Conservation (phyloP, 441 rosid genomes). For the Capsella rubella region DNA sequence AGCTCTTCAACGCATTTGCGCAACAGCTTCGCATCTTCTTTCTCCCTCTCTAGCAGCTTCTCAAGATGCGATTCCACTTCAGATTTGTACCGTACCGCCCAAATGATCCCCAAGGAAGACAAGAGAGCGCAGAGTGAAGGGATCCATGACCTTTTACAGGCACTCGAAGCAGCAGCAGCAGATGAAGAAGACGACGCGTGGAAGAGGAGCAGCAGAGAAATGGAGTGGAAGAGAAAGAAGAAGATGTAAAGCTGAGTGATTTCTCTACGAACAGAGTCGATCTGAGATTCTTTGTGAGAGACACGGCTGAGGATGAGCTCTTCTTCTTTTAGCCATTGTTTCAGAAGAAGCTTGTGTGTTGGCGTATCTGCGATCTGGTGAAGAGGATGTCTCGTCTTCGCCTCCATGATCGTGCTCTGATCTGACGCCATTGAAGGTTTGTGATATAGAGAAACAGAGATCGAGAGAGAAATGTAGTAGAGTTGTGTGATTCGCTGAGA, state of each 20-base stretch:
- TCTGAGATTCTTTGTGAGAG: conserved; percentile 79
- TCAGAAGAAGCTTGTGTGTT: conserved; percentile 89
- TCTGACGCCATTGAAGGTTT: conserved; percentile 33
- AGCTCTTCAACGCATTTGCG: conserved; percentile 85
- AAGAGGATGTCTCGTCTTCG: conserved; percentile 71
- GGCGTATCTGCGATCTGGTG: conserved; percentile 91
- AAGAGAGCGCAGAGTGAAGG: conserved; percentile 75
- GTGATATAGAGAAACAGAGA: conserved; percentile 13
- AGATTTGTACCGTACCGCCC: conserved; percentile 87
- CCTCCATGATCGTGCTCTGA: conserved; percentile 58
- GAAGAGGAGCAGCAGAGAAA: conserved; percentile 77
- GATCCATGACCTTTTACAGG: conserved; percentile 75
- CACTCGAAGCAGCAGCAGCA: background rate
- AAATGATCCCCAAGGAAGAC: conserved; percentile 73
- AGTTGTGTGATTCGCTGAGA: conserved; percentile 8
- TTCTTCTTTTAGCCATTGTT: conserved; percentile 95
- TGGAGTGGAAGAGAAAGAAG: conserved; percentile 93
- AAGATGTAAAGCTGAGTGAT: conserved; percentile 75
- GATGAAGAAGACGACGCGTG: conserved; percentile 59
- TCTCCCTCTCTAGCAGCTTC: conserved; percentile 85
- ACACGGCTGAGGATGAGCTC: conserved; percentile 78
- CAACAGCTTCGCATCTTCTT: conserved; percentile 84
- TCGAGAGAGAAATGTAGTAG: conserved; percentile 11
- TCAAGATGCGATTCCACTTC: conserved; percentile 81
- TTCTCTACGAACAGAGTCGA: conserved; percentile 66